Percentiles rank a stretch among this genome's conserved stretches.
These are phyloP conservation scores for Phallus indusiatus DNA, from an alignment of 768 basidiomycete genomes.

Conservation along the genomic window DNA sequence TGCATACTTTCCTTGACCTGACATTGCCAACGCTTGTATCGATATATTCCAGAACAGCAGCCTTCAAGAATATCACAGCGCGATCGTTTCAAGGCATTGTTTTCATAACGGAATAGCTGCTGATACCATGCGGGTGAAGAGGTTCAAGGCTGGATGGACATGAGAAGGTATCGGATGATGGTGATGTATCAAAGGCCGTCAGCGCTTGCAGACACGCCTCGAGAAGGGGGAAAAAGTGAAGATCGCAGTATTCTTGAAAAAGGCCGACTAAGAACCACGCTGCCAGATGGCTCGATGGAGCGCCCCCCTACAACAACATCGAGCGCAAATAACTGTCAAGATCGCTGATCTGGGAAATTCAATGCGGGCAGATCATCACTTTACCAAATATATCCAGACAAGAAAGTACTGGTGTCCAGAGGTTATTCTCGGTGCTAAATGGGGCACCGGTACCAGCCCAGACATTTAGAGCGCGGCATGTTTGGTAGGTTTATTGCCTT, in stretches of 20 bases:
- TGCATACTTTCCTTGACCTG: slow-evolving; percentile 97
- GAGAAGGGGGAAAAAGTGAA: too few relatives aligned
- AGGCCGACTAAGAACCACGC: too few relatives aligned
- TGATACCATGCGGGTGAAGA: too few relatives aligned
- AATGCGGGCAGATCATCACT: slow-evolving; percentile 90
- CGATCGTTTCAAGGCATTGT: slow-evolving; percentile 92
- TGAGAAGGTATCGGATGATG: too few relatives aligned
- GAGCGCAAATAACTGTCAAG: slow-evolving; percentile 81
- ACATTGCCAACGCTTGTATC: slow-evolving; percentile 94
- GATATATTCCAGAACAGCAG: slow-evolving; percentile 97
- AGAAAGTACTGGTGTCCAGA: slow-evolving; percentile 96
- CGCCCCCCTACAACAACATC: slow-evolving; percentile 6
- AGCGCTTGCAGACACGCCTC: too few relatives aligned
- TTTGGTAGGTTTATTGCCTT: too few relatives aligned
- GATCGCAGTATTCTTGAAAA: too few relatives aligned
- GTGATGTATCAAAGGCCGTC: too few relatives aligned
- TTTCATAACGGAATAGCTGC: too few relatives aligned
- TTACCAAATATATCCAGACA: slow-evolving; percentile 98
- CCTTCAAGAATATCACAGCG: slow-evolving; percentile 96
- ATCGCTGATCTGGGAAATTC: slow-evolving; percentile 98
- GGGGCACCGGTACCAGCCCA: slow-evolving; percentile 90
- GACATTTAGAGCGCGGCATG: slow-evolving; percentile 97
- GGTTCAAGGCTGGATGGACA: too few relatives aligned
- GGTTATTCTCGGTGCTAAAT: slow-evolving; percentile 92
- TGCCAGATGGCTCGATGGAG: too few relatives aligned